Evolutionary conservation across 2,329 filamentous ascomycete genomes (phyloP).

Genomic region (Hypoxylon sp.): DNA sequence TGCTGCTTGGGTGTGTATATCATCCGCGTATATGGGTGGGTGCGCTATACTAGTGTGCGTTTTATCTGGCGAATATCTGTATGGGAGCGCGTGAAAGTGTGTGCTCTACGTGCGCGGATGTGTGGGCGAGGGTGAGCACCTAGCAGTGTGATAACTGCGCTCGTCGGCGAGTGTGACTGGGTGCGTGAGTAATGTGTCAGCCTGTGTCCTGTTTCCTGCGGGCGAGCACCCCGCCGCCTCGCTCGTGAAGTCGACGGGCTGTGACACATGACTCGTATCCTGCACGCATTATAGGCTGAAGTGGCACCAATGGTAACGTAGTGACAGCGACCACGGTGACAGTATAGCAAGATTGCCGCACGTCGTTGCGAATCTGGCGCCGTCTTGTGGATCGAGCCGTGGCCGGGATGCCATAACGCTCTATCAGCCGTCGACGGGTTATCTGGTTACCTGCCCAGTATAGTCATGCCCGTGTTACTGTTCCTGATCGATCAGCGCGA

Average conservation of each 20-base stretch:
- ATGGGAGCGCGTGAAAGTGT: too few species aligned
- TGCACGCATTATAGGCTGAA: constrained; percentile 24
- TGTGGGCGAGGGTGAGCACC: too few species aligned
- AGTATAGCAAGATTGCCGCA: constrained; percentile 37
- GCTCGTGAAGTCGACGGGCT: constrained; percentile 3
- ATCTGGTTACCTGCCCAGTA: constrained; percentile 39
- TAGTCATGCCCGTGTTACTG: constrained; percentile 39
- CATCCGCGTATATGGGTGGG: not conserved
- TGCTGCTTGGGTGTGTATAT: too few species aligned
- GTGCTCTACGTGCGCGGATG: too few species aligned
- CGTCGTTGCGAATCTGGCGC: constrained; percentile 35
- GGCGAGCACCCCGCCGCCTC: constrained; percentile 22
- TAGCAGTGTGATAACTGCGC: too few species aligned
- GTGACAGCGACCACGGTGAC: constrained; percentile 16
- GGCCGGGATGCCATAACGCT: constrained; percentile 32
- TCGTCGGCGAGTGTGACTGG: too few species aligned
- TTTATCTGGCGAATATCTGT: too few species aligned
- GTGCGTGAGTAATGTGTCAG: too few species aligned
- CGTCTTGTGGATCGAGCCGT: constrained; percentile 30
- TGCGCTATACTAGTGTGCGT: too few species aligned
- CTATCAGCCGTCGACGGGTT: constrained; percentile 36
- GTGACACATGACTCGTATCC: constrained; percentile 28
- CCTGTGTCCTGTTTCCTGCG: constrained; percentile 33
- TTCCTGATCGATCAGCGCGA: constrained; percentile 38
- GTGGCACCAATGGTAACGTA: constrained; percentile 29